Evolutionary conservation across 768 basidiomycete species (phyloP), one percentile per base, ranked within the genome.

Genomic region (Leucosporidium creatinivorum): DNA sequence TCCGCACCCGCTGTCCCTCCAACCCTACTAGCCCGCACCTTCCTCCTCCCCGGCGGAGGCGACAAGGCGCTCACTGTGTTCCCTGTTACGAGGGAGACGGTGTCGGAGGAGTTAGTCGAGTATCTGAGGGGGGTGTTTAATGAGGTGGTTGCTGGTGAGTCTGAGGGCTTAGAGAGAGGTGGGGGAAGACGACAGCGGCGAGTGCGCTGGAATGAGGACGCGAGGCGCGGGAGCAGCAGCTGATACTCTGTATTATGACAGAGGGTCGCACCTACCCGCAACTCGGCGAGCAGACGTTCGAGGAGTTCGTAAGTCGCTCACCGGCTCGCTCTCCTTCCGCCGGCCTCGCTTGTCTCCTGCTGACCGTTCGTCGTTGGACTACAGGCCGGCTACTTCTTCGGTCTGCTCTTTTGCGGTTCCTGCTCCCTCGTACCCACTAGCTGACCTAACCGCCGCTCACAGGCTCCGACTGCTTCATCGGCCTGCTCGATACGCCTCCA

Each of bases 201-300:
- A 33, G n/a, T n/a, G 5, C 33, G 12, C 33, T 5, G 33, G 33
- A 12, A 36, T 36, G 33, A 36, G 33, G 12, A 36, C 6, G 33
- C 33, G 12, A 36, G 33, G 33, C 5, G 33, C n/a, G n/a, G n/a
- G n/a, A n/a, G n/a, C n/a, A n/a, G n/a, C 5, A 36, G 39, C 39
- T 44, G 39, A 44, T 44, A 13, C 8, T 10, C 8, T 44, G 39
- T 44, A 44, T 36, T 36, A 12, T 36, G 3, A 44, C 15, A 44
- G 83, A 83, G 56, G 93, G 93, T 1, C 74, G 80, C 69, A 91
- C 92, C 12, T 94, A 93, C 77, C 91, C 92, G 0, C 92, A 93
- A 78, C 89, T 91, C 78, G 77, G 76, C 13, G 72, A 75, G 23
- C 77, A 82, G 65, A 77, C 79, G 9, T 80, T 81, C 28, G 78